These are phyloP conservation scores for Kwoniella dejecticola DNA, from an alignment of 768 basidiomycete species.

Conservation along the genomic window DNA sequence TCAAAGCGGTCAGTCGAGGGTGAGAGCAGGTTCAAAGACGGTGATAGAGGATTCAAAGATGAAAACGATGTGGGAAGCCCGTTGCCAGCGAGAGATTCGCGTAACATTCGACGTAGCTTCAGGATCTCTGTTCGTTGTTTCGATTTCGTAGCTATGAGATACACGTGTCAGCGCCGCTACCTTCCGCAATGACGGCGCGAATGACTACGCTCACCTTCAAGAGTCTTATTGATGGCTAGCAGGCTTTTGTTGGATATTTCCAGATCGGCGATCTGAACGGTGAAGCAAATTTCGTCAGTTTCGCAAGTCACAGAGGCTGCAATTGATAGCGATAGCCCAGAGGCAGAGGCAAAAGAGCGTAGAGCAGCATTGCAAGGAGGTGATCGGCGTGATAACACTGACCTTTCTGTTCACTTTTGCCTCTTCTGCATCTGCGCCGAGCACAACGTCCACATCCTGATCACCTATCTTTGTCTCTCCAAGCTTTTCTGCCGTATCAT, in stretches of 20 bases:
- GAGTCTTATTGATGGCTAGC: slow-evolving; percentile 49
- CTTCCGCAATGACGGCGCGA: not conserved
- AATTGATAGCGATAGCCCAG: too few species aligned
- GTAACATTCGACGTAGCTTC: slow-evolving; percentile 36
- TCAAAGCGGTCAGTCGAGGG: slow-evolving; percentile 13
- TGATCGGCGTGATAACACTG: too few species aligned
- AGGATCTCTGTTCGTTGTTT: slow-evolving; percentile 48
- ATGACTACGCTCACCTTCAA: slow-evolving; percentile 42
- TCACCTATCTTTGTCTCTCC: slow-evolving; percentile 6
- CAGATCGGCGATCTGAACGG: slow-evolving; percentile 50
- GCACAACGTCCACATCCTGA: slow-evolving; percentile 14
- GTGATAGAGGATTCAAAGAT: not conserved
- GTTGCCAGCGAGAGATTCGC: slow-evolving; percentile 34
- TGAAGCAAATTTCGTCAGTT: not conserved
- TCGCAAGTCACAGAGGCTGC: not conserved
- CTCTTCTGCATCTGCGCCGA: slow-evolving; percentile 32
- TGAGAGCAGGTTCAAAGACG: slow-evolving; percentile 12
- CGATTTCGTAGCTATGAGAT: slow-evolving; percentile 34
- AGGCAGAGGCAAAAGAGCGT: too few species aligned
- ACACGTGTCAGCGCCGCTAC: not conserved
- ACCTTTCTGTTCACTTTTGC: slow-evolving; percentile 42
- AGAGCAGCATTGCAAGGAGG: not conserved
- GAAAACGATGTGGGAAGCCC: not conserved
- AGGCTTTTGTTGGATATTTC: slow-evolving; percentile 53
- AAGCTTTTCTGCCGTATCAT: slow-evolving; percentile 1